Base-by-base conservation (phyloP, 441 rosid species). In the Aquilaria agallochum region DNA sequence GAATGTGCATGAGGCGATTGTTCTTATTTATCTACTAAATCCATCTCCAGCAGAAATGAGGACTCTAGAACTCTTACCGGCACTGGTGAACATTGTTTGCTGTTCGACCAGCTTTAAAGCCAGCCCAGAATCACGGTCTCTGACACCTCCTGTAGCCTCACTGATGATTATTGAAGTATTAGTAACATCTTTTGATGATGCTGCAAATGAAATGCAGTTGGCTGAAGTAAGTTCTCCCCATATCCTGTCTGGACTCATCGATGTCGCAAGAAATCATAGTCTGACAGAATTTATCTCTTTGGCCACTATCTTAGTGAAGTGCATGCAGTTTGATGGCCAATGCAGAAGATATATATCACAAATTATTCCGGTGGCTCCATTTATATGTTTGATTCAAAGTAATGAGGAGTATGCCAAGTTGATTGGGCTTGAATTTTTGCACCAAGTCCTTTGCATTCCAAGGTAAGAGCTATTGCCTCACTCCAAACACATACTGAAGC, bases 301-400 rank as follows among this genome's bases (percentile, higher is more conserved):
- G 73, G 87, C 94, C 5, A 95, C 82, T 57, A 75, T 95, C 73
- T 74, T 95, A 36, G 81, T 89, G 9, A 91, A 88, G 66, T 91
- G 99, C 55, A 95, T 95, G 92, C 86, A 89, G 63, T 88, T 86
- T 76, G 96, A 89, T 73, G 97, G 96, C 56, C 76, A 79, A 15
- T 79, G 93, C 83, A 86, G 96, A 72, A 78, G 73, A 69, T 62
- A 76, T 63, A 65, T 94, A 62, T 76, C 88, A 46, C 81, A 82
- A 55, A 68, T 67, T 58, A 70, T 85, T 67, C 77, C 84, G 56
- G 66, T 95, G 54, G 82, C 85, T 72, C 91, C 92, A 63, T 83
- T 95, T 58, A 78, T 82, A 42, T 59, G 70, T 70, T 89, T 89
- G 40, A 73, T 94, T 42, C 85, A 74, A 51, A 80, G 94, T 68